These are phyloP conservation scores for Fraxinus xanthoxyloides DNA, from an alignment of 305 asterid genomes.

Conservation along the genomic window DNA sequence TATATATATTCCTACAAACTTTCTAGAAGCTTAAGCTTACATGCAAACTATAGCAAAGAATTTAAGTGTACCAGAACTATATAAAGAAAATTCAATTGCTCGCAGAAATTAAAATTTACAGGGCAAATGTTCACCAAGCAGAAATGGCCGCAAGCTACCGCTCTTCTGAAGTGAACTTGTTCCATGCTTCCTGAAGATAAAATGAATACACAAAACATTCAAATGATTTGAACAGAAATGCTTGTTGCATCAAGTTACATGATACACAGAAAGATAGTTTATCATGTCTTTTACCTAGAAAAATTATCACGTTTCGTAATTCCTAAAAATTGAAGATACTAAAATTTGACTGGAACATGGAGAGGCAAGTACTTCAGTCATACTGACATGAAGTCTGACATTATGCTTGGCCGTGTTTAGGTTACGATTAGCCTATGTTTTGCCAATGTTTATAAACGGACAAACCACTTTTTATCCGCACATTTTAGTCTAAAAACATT, in stretches of 20 bases:
- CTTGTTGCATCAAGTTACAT: not conserved
- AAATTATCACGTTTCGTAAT: not conserved
- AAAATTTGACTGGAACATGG: not conserved
- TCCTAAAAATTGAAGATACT: not conserved
- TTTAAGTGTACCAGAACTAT: not conserved
- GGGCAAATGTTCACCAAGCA: not conserved
- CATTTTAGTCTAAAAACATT: not conserved
- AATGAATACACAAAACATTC: not conserved
- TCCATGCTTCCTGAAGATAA: constrained; percentile 5
- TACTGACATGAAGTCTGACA: not conserved
- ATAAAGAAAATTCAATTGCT: not conserved
- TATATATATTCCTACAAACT: not conserved
- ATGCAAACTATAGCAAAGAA: not conserved
- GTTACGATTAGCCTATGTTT: not conserved
- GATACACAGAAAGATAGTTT: not conserved
- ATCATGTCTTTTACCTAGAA: not conserved
- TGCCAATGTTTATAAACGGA: not conserved
- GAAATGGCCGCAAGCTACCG: not conserved
- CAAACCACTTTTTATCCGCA: not conserved
- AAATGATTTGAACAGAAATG: not conserved
- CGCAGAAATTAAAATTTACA: not conserved
- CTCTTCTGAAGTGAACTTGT: not conserved
- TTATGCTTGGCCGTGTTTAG: not conserved
- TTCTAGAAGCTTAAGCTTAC: not conserved
- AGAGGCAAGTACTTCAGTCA: not conserved